Evolutionary conservation across 345 rosid genomes (phyloP).

Genomic region (Anacardium occidentale): DNA sequence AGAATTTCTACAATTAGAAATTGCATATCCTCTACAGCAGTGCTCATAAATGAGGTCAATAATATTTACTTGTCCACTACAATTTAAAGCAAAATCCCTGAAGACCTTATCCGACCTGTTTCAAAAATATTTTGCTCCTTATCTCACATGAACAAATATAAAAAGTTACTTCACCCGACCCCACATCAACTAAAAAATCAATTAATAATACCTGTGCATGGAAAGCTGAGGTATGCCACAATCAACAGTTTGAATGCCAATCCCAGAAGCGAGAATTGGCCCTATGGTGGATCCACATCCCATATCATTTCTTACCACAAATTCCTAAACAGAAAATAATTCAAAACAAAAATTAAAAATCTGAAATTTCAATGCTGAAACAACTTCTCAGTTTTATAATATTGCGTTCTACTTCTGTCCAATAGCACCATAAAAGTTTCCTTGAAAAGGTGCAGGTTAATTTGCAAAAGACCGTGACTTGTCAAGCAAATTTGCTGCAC

Average conservation of each 20-base stretch:
- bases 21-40: not conserved
- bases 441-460: not conserved
- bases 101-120: not conserved
- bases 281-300: constrained; percentile 99
- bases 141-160: not conserved
- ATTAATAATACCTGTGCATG: constrained; percentile 76
- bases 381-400: not conserved
- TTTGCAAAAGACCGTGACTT: not conserved
- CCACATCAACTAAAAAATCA: not conserved
- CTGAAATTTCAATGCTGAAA: not conserved
- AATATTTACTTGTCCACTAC: not conserved
- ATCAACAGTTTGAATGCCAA: constrained; percentile 88
- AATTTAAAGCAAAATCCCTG: not conserved
- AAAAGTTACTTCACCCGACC: not conserved
- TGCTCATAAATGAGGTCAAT: not conserved
- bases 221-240: constrained; percentile 96
- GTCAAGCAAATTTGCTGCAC: not conserved
- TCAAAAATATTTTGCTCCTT: not conserved
- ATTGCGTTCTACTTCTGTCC: not conserved
- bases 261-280: constrained; percentile 91
- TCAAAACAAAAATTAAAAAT: not conserved
- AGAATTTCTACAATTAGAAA: not conserved
- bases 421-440: not conserved
- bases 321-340: constrained; percentile 51
- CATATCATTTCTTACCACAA: constrained; percentile 96